Conservation (phyloP, 345 rosid species). For the Eucalyptus regnans region DNA sequence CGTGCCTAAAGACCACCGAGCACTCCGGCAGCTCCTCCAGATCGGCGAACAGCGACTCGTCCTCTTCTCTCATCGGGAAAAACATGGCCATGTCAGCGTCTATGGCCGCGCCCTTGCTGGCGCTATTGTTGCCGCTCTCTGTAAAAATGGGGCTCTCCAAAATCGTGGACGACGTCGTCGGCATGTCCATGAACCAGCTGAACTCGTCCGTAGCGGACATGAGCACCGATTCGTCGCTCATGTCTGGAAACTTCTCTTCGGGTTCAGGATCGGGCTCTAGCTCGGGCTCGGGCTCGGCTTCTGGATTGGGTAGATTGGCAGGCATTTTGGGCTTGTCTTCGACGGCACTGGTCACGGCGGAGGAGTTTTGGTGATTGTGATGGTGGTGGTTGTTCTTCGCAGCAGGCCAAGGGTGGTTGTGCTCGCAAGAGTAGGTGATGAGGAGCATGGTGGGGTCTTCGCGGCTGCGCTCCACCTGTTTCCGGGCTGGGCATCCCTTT, state of each 20-base stretch:
- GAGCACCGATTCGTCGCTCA: constrained; percentile 23
- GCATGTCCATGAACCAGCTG: constrained; percentile 76
- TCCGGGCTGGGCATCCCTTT: constrained; percentile 94
- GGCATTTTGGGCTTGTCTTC: neutral
- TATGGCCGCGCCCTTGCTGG: neutral
- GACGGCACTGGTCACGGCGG: neutral
- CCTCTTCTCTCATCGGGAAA: constrained; percentile 67
- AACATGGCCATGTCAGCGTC: constrained; percentile 34
- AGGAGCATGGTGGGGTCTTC: constrained; percentile 76
- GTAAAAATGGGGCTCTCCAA: constrained; percentile 60
- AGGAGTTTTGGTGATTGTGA: neutral
- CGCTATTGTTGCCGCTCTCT: neutral
- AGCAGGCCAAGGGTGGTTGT: constrained; percentile 88
- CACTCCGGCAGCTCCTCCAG: constrained; percentile 98
- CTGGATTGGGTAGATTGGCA: neutral
- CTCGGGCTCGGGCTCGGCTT: constrained; percentile 18
- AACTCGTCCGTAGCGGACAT: constrained; percentile 41
- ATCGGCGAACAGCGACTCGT: constrained; percentile 92
- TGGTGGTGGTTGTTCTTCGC: constrained; percentile 36
- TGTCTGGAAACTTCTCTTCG: constrained; percentile 29
- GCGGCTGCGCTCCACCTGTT: constrained; percentile 93
- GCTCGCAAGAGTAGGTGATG: constrained; percentile 82
- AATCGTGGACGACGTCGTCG: constrained; percentile 58
- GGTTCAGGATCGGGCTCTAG: constrained; percentile 3
- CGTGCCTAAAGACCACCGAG: constrained; percentile 67